Evolutionary conservation across 371 early-diverging fungal species (phyloP).

Genomic region (Mucor lusitanicus): DNA sequence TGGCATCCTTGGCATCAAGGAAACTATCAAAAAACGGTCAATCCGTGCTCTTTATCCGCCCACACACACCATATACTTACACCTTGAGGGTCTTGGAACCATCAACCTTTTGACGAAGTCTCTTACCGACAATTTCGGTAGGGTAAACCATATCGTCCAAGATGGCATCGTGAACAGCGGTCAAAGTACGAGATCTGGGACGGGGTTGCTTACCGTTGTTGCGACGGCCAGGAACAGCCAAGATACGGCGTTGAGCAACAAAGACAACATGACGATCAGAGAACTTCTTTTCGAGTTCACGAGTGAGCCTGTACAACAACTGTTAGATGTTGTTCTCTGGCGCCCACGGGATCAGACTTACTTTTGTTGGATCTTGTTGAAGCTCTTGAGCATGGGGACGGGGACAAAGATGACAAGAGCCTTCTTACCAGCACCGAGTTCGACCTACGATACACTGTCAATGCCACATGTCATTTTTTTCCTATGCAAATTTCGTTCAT

Average conservation of each 20-base stretch:
- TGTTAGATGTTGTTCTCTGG: no score
- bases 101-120: slow-evolving; percentile 94
- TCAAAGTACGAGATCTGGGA: slow-evolving; percentile 94
- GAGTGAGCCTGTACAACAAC: slow-evolving; percentile 84
- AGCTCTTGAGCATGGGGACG: slow-evolving; percentile 87
- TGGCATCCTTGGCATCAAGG: slow-evolving; percentile 96
- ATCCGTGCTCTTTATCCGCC: background rate
- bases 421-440: slow-evolving; percentile 91
- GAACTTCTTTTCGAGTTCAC: slow-evolving; percentile 99
- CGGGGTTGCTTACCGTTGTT: slow-evolving; percentile 87
- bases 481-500: slow-evolving; percentile 10
- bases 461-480: background rate
- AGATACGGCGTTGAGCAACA: slow-evolving; percentile 93
- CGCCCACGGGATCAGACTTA: no score
- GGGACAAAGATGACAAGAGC: slow-evolving; percentile 95
- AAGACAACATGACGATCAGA: slow-evolving; percentile 95
- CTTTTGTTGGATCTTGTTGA: slow-evolving; percentile 94
- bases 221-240: slow-evolving; percentile 87
- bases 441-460: slow-evolving; percentile 57
- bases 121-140: slow-evolving; percentile 97
- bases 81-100: slow-evolving; percentile 93
- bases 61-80: slow-evolving; percentile 43
- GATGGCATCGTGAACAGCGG: slow-evolving; percentile 92
- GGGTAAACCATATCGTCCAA: slow-evolving; percentile 97
- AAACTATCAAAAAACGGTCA: slow-evolving; percentile 50